These are phyloP conservation scores for Metschnikowia noctiluminum DNA, from an alignment of 805 yeast species.

Conservation along the genomic window DNA sequence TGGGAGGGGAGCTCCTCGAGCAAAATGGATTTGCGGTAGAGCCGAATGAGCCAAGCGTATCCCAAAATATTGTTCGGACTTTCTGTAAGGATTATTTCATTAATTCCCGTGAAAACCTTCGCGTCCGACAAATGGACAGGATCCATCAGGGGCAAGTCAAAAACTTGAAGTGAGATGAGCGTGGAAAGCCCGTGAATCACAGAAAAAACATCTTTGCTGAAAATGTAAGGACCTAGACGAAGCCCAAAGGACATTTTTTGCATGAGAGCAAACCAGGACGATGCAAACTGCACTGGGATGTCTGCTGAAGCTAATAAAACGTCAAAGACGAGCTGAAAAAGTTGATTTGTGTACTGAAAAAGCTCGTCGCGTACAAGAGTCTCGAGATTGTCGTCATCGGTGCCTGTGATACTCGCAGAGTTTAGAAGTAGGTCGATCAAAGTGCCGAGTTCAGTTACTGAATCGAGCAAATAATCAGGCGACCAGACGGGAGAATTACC, in stretches of 20 bases:
- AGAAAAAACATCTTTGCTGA: slow-evolving; percentile 24
- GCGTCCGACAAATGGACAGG: slow-evolving; percentile 24
- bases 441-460: slow-evolving; percentile 4
- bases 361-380: slow-evolving; percentile 26
- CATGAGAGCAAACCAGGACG: slow-evolving; percentile 57
- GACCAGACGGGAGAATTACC: slow-evolving; percentile 23
- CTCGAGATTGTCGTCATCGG: neutral
- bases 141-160: slow-evolving; percentile 53
- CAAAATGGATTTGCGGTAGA: slow-evolving; percentile 49
- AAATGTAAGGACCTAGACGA: slow-evolving; percentile 25
- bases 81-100: slow-evolving; percentile 31
- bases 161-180: slow-evolving; percentile 46
- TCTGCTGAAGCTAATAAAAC: slow-evolving; percentile 37
- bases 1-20: slow-evolving; percentile 31
- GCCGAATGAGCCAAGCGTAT: slow-evolving; percentile 65
- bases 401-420: neutral
- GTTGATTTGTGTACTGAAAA: slow-evolving; percentile 30
- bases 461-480: slow-evolving; percentile 2
- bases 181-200: slow-evolving; percentile 47
- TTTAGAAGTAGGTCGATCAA: neutral
- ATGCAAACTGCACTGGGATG: slow-evolving; percentile 25
- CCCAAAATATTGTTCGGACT: slow-evolving; percentile 46
- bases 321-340: slow-evolving; percentile 38
- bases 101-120: slow-evolving; percentile 35
- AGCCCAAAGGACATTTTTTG: slow-evolving; percentile 26